Conservation (phyloP, 805 yeast species). For the Candida cerambycidarum region DNA sequence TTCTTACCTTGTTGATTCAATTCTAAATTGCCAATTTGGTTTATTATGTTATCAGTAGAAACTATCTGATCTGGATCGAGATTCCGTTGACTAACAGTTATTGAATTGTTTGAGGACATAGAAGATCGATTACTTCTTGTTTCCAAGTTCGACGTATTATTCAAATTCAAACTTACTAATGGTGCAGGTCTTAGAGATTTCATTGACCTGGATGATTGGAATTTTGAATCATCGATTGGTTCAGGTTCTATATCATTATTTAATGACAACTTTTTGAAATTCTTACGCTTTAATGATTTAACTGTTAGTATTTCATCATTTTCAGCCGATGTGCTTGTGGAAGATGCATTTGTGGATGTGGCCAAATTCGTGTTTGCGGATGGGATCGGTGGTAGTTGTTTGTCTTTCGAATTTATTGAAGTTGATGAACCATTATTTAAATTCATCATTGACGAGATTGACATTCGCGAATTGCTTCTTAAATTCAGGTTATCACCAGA, state of each 20-base stretch:
- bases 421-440: slow-evolving; percentile 10
- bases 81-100: slow-evolving; percentile 20
- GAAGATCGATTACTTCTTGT: slow-evolving; percentile 12
- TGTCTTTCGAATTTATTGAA: slow-evolving; percentile 22
- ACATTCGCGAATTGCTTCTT: background rate
- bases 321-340: slow-evolving; percentile 3
- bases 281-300: slow-evolving; percentile 40
- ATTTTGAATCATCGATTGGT: slow-evolving; percentile 4
- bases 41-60: slow-evolving; percentile 22
- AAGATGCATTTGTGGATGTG: background rate
- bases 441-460: slow-evolving; percentile 10
- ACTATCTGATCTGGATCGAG: slow-evolving; percentile 25
- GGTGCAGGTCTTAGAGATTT: slow-evolving; percentile 32
- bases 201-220: slow-evolving; percentile 14
- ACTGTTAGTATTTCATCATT: slow-evolving; percentile 28
- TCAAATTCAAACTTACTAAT: slow-evolving; percentile 19
- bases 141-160: background rate
- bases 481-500: too few species aligned
- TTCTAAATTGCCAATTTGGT: slow-evolving; percentile 29
- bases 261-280: slow-evolving; percentile 37
- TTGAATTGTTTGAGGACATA: slow-evolving; percentile 7
- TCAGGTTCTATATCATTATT: slow-evolving; percentile 7
- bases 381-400: slow-evolving; percentile 42
- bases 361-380: background rate
- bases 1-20: slow-evolving; percentile 15